Percentiles rank a stretch among this genome's conserved stretches.
Evolutionary conservation across 129 eudicot species (phyloP).

Genomic region (Arctium minus): DNA sequence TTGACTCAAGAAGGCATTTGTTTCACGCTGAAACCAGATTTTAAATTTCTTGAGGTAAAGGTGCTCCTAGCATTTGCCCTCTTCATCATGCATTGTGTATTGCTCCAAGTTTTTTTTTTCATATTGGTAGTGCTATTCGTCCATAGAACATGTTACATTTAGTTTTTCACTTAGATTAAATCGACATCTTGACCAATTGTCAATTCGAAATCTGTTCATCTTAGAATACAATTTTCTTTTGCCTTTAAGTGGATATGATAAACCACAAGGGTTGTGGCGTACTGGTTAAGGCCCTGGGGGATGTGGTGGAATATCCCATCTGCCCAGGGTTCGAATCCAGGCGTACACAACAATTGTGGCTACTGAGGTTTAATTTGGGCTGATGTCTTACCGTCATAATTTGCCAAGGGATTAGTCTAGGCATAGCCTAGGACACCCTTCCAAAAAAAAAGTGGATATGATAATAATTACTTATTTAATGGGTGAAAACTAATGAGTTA

Average conservation of each 20-base stretch:
- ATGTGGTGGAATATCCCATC: too few species aligned
- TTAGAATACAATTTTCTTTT: neutral
- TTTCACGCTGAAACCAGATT: slow-evolving; percentile 86
- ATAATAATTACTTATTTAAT: neutral
- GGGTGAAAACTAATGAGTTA: neutral
- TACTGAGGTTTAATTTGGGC: too few species aligned
- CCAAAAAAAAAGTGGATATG: neutral
- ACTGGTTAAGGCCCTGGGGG: too few species aligned
- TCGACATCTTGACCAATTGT: neutral
- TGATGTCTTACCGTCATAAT: too few species aligned
- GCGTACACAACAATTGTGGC: too few species aligned
- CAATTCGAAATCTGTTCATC: neutral
- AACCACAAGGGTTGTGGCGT: too few species aligned
- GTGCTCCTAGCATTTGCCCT: neutral
- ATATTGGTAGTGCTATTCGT: neutral
- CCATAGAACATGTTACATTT: neutral
- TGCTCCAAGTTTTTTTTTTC: neutral
- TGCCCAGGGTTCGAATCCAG: too few species aligned
- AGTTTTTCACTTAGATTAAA: neutral
- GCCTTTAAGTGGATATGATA: neutral
- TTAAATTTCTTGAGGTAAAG: slow-evolving; percentile 93
- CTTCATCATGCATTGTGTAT: neutral
- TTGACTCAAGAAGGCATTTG: slow-evolving; percentile 99
- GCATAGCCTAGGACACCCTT: too few species aligned
- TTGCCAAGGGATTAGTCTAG: too few species aligned